Base-by-base conservation (phyloP, 2,329 filamentous ascomycete genomes). In the Neonectria faginata region DNA sequence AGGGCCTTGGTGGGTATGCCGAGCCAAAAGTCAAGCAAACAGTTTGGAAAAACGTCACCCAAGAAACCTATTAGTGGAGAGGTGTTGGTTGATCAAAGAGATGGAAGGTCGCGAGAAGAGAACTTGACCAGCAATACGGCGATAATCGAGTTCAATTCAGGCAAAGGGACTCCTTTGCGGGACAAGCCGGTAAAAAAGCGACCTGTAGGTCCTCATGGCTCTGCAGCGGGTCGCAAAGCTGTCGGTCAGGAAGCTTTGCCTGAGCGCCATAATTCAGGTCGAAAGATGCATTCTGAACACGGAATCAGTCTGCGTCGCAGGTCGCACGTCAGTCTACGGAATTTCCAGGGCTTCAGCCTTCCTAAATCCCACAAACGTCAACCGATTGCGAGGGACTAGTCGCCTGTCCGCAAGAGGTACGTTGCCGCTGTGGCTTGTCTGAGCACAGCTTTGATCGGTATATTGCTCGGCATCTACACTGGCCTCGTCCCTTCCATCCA, bases 401-500 rank as follows among this genome's bases (percentile, higher is more conserved):
- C 86, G 12, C 82, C 84, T 8, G 75, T 79, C 20, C 87, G 90
- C 68, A 95, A 94, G 77, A 82, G 90, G 64, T 87, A 91, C 65
- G 86, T 88, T 25, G 92, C 92, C 3, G 78, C 83, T 3, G 86
- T 93, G 62, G 88, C 91, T 10, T 94, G 92, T 74, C 80, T 91
- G 68, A 93, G 91, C 70, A 93, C 91, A 6, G 88, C 89, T 14
- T 81, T 93, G 58, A 83, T 94, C 50, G 92, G 92, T 0, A 80
- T 92, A 27, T 82, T 93, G 22, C 81, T 92, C 62, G 92, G 92
- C 1, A 91, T 94, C 22, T 95, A 94, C 75, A 89, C 91, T 59
- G 92, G 92, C 3, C 85, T 93, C 69, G 91, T 93, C 1, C 91
- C 92, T n/a, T 87, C 89, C 3, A 92, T 94, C 27, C 91, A 94